A percentile compares a stretch with the other conserved stretches of the same genome.
phyloP scores from a whole-genome alignment of 495 filamentous ascomycete species.

The Daldinia decipiens region DNA sequence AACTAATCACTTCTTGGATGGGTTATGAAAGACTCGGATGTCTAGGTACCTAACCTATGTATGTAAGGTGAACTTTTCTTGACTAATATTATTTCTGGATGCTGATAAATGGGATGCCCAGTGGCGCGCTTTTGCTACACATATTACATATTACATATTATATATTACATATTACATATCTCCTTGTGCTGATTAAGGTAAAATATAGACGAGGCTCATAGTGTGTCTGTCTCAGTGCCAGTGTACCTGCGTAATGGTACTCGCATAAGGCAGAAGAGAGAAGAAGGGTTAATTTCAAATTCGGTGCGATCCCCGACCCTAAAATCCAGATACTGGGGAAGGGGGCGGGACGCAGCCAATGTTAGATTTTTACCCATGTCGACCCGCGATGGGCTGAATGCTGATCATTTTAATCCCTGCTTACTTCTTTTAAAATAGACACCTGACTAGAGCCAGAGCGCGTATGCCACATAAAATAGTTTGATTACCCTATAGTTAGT shows the following conservation, averaged over 20 bases:
- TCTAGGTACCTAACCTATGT: too few species aligned
- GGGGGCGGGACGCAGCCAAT: constrained; percentile 17
- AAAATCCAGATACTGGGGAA: constrained; percentile 16
- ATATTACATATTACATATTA: neutral
- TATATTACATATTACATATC: neutral
- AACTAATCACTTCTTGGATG: neutral
- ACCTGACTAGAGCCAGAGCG: neutral
- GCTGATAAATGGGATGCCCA: neutral
- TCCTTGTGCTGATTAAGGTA: neutral
- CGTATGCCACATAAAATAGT: constrained; percentile 4
- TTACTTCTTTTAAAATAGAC: constrained; percentile 8
- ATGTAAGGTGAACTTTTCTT: neutral
- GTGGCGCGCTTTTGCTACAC: neutral
- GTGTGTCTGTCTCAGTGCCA: neutral
- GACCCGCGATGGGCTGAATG: neutral
- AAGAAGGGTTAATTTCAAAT: constrained; percentile 17
- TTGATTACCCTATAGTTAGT: constrained; percentile 4
- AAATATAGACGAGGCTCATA: constrained; percentile 7
- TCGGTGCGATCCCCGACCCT: constrained; percentile 19
- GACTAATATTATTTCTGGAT: neutral
- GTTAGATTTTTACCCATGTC: constrained; percentile 20
- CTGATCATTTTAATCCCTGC: constrained; percentile 2
- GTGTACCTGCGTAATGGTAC: neutral
- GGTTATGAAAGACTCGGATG: neutral
- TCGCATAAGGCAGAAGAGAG: constrained; percentile 9